Evolutionary conservation across 108 stramenopile species (phyloP), one percentile per base, ranked within the genome.

Genomic region (Pseudonitzschia delicatissima): DNA sequence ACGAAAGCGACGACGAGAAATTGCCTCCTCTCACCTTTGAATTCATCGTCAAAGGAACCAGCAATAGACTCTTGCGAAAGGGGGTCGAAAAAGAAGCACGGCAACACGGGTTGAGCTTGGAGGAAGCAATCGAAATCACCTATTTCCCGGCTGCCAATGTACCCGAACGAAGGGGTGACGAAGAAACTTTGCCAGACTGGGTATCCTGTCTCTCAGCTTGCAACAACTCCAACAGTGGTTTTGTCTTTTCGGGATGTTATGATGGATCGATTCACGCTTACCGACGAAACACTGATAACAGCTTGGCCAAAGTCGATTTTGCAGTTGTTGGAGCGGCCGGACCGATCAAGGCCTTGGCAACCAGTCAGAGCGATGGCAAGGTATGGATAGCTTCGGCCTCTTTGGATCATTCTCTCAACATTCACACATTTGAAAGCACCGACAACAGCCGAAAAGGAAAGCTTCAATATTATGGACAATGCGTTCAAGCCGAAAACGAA

Each of bases 111-210:
- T 48, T 91, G 29, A 74, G 73, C 61, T 67, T 85, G 33, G 93
- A 94, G 77, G 57, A 79, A 69, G 86, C 89, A 0, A 39, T 94
- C 3, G 28, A 70, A 12, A 68, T 94, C 40, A 77, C 79, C 0
- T 94, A 91, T 61, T 88, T 94, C 60, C 93, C 93, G 3, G 84
- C 89, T 15, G 37, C 77, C 23, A 26, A 49, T 9, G 82, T 73
- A 0, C 93, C 93, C 0, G 71, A 83, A 21, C 70, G 67, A 32
- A 27, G 34, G 25, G 70, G 82, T 57, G 82, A 73, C n/a, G 81
- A 80, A 57, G 85, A 89, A 52, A 50, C 52, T 23, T 33, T 82
- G 12, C 93, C 93, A 11, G 93, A 94, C 79, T 94, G 93, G 93
- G 82, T 94, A 34, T 77, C 78, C 12, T 66, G 74, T 27, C 61